These are phyloP conservation scores for Heterobasidion irregulare DNA, from an alignment of 1,284 basidiomycete species.

Conservation along the genomic window DNA sequence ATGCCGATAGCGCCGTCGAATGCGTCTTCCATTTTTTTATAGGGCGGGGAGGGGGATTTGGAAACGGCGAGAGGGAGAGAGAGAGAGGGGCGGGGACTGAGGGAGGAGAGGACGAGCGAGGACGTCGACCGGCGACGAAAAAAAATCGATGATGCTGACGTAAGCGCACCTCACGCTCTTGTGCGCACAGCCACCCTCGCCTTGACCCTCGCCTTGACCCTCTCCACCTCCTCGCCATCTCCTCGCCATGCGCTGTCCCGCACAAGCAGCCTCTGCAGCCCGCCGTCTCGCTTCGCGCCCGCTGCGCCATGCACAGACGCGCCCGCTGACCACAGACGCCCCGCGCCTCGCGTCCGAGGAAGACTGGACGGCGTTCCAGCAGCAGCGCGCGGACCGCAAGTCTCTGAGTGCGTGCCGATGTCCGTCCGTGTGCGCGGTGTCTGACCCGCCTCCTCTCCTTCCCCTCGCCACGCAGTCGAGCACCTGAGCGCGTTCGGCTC, in stretches of 20 bases:
- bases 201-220: not conserved
- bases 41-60: slow-evolving; percentile 17
- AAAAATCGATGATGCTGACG: slow-evolving; percentile 29
- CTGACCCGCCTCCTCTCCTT: not conserved
- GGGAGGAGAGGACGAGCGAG: slow-evolving; percentile 17
- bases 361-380: slow-evolving; percentile 60
- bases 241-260: slow-evolving; percentile 18
- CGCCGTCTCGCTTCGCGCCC: too few species aligned
- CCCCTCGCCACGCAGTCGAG: slow-evolving; percentile 37
- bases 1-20: slow-evolving; percentile 97
- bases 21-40: slow-evolving; percentile 85
- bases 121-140: slow-evolving; percentile 20
- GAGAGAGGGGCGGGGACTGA: slow-evolving; percentile 18
- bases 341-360: slow-evolving; percentile 35
- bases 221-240: too few species aligned
- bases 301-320: slow-evolving; percentile 13
- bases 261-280: slow-evolving; percentile 15
- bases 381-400: slow-evolving; percentile 44
- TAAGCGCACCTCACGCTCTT: slow-evolving; percentile 8
- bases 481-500: slow-evolving; percentile 71
- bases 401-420: slow-evolving; percentile 20
- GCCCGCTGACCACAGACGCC: slow-evolving; percentile 12
- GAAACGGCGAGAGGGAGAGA: slow-evolving; percentile 17
- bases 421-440: not conserved
- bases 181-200: slow-evolving; percentile 5